Evolutionary conservation across 306 rosid genomes (phyloP), one percentile per base, ranked within the genome.

Genomic region (Glycyrrhiza uralensis): DNA sequence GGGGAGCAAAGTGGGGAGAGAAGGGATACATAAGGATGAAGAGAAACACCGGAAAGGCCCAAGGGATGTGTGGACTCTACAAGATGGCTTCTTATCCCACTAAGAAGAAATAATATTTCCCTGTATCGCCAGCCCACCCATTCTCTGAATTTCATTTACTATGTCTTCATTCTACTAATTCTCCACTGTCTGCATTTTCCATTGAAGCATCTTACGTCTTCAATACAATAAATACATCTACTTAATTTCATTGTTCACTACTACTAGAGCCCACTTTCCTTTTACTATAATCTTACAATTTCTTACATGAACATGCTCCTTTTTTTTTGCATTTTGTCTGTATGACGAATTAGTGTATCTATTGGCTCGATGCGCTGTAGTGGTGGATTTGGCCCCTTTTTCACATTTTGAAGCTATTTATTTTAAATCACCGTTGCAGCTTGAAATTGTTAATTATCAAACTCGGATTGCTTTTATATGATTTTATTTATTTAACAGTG

Each of bases 1-100:
- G 97, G 93, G 99, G 97, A 11, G 45, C 88, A n/a, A 87, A 85
- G 70, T 91, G 99, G 97, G 97, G 99, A 68, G 97, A 94, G 76
- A 91, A 85, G 61, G 99, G 97, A 0, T 91, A 82, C 71, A 85
- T 91, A 33, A 83, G 95, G 68, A 86, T 94, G 93, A 88, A 61
- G 85, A 86, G 95, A 33, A 89, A 81, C 79, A 87, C 61, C 0
- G 95, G 90, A 49, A 91, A 94, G 26, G 69, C 95, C 0, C 90
- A 94, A 71, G 99, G 97, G 1, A 72, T 89, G 2, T 91, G 99
- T 22, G 97, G 97, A 44, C 78, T 95, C 68, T 67, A 91, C 86
- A 88, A 85, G 82, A 86, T 91, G 96, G 91, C 95, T 73, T 94
- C 99, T 58, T 91, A 83, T 88, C 97, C 95, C 30, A 88, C 95